These are phyloP conservation scores for Gastrolobium villosum DNA, from an alignment of 306 rosid genomes.

Conservation along the genomic window DNA sequence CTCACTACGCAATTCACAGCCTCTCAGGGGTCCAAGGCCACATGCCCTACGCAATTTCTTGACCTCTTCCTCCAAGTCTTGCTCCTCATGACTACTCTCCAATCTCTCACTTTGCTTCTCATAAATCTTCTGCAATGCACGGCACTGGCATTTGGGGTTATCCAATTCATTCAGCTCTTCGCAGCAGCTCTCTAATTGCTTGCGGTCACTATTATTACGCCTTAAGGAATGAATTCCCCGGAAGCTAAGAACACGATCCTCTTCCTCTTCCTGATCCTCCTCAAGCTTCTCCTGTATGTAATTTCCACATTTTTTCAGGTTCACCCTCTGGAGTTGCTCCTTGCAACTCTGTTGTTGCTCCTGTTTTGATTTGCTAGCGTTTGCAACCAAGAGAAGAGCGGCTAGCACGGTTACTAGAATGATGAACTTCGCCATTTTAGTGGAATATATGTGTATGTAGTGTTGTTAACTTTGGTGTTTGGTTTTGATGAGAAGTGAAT, in stretches of 20 bases:
- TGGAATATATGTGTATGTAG: background rate
- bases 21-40: background rate
- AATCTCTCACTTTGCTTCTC: background rate
- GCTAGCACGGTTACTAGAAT: slow-evolving; percentile 31
- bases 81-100: background rate
- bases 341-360: background rate
- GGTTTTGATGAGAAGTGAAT: too few relatives aligned
- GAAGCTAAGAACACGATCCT: background rate
- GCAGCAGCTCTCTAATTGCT: slow-evolving; percentile 39
- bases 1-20: background rate
- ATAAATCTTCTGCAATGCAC: slow-evolving; percentile 38
- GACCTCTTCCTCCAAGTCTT: background rate
- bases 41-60: slow-evolving; percentile 7
- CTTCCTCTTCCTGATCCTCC: background rate
- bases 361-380: background rate
- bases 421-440: slow-evolving; percentile 7
- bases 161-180: background rate
- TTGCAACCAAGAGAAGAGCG: background rate
- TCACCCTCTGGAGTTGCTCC: background rate
- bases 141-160: slow-evolving; percentile 44
- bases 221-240: background rate
- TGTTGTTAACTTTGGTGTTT: background rate
- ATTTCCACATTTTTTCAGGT: slow-evolving; percentile 33
- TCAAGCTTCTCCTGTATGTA: background rate
- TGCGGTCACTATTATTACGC: background rate